These are phyloP conservation scores for Magnaporthiopsis rhizophila DNA, from an alignment of 2,329 filamentous ascomycete species.

Conservation along the genomic window DNA sequence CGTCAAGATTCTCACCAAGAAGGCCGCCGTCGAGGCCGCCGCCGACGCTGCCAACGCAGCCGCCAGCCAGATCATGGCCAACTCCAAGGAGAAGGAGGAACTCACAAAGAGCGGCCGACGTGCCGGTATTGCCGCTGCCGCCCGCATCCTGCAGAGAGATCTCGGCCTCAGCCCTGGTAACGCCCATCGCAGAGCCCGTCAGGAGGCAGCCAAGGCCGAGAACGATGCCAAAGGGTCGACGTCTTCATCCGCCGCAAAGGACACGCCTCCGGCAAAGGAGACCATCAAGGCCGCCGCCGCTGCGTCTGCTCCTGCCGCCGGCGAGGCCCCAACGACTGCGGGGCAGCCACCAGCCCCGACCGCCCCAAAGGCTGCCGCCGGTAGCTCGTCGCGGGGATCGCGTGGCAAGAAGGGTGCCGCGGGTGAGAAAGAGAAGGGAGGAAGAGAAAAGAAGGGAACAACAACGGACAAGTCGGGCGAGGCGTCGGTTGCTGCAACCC, in stretches of 20 bases:
- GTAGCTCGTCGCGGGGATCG: slow-evolving; percentile 12
- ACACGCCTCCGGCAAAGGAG: slow-evolving; percentile 11
- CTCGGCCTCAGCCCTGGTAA: slow-evolving; percentile 56
- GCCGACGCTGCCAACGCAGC: slow-evolving; percentile 37
- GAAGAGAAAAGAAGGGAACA: slow-evolving; percentile 17
- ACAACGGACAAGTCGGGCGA: slow-evolving; percentile 16
- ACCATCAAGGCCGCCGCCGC: not conserved
- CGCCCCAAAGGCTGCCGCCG: slow-evolving; percentile 19
- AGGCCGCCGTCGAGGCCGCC: slow-evolving; percentile 41
- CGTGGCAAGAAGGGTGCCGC: slow-evolving; percentile 15
- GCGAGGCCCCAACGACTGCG: not conserved
- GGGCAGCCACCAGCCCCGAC: slow-evolving; percentile 16
- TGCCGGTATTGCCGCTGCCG: slow-evolving; percentile 54
- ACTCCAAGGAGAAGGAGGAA: slow-evolving; percentile 23
- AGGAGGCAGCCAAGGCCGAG: slow-evolving; percentile 50
- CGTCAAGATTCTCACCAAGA: slow-evolving; percentile 56
- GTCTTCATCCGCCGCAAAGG: slow-evolving; percentile 13
- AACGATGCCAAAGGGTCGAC: slow-evolving; percentile 30
- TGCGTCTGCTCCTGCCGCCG: not conserved
- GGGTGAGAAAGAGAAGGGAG: slow-evolving; percentile 15
- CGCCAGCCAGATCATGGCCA: slow-evolving; percentile 24
- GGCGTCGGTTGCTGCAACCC: slow-evolving; percentile 16
- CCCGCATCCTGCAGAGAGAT: slow-evolving; percentile 58
- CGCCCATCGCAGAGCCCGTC: slow-evolving; percentile 52
- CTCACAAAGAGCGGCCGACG: slow-evolving; percentile 44